Evolutionary conservation across 2,329 filamentous ascomycete genomes (phyloP).

Genomic region (Talaromyces marneffei): DNA sequence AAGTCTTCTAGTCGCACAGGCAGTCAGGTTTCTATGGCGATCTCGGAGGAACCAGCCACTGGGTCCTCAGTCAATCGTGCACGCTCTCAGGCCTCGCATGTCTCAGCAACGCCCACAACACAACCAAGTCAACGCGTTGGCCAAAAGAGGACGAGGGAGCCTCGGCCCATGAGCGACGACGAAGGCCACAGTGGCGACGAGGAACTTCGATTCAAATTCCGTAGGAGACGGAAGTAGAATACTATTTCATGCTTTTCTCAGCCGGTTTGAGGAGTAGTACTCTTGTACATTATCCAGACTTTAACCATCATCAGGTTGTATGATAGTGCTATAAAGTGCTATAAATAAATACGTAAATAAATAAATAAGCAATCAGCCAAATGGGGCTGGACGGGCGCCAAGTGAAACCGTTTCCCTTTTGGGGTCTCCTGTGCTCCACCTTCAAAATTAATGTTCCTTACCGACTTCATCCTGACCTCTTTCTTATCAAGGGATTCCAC

Average conservation of each 20-base stretch:
- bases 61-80: background rate
- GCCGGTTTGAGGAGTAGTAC: background rate
- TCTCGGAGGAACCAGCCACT: conserved; percentile 7
- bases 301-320: background rate
- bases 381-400: conserved; percentile 2
- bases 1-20: conserved; percentile 6
- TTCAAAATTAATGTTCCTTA: background rate
- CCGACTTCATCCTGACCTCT: background rate
- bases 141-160: conserved; percentile 32
- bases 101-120: conserved; percentile 14
- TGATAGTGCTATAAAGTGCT: too few relatives aligned
- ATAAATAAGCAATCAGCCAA: background rate
- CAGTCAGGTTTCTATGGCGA: conserved; percentile 7
- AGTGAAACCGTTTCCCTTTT: conserved; percentile 9
- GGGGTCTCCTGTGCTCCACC: background rate
- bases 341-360: too few relatives aligned
- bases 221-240: conserved; percentile 35
- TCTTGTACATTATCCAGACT: background rate
- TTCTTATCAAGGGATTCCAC: background rate
- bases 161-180: conserved; percentile 50
- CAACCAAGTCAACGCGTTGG: conserved; percentile 17
- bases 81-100: conserved; percentile 19
- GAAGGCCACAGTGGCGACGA: conserved; percentile 56
- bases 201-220: conserved; percentile 52
- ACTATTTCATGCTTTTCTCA: background rate